These are phyloP conservation scores for Chaetoscypha palmicola DNA, from an alignment of 2,329 filamentous ascomycete species.

Conservation along the genomic window DNA sequence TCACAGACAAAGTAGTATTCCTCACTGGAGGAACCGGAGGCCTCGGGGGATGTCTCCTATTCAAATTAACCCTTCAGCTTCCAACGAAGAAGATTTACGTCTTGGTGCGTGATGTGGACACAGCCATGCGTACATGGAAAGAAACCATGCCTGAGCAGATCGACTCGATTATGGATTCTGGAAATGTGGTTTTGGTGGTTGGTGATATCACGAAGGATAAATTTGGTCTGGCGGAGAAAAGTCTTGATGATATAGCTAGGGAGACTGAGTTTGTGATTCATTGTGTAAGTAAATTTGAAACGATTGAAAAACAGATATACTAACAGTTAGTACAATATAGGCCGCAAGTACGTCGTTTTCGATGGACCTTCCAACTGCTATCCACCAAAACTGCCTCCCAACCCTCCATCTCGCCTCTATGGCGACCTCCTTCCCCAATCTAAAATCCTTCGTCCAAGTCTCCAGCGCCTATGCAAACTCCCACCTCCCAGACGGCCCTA, in stretches of 20 bases:
- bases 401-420: constrained; percentile 8
- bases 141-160: constrained; percentile 2
- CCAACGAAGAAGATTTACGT: constrained; percentile 8
- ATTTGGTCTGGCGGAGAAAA: constrained; percentile 6
- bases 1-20: constrained; percentile 7
- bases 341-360: constrained; percentile 9
- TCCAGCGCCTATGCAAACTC: constrained; percentile 6
- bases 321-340: not conserved
- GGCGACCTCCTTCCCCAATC: constrained; percentile 4
- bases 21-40: constrained; percentile 14
- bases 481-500: constrained; percentile 5
- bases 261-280: constrained; percentile 8
- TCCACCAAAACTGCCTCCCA: constrained; percentile 9
- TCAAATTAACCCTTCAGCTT: constrained; percentile 8
- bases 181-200: constrained; percentile 4
- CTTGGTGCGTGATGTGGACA: constrained; percentile 3
- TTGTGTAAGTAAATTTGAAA: not conserved
- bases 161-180: constrained; percentile 1
- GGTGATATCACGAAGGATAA: constrained; percentile 10
- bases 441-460: constrained; percentile 8
- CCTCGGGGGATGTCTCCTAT: constrained; percentile 10
- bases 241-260: constrained; percentile 2
- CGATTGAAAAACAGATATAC: not conserved
- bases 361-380: not conserved
- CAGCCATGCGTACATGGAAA: constrained; percentile 8